Conservation (phyloP, 805 yeast genomes). For the Ogataea siamensis region DNA sequence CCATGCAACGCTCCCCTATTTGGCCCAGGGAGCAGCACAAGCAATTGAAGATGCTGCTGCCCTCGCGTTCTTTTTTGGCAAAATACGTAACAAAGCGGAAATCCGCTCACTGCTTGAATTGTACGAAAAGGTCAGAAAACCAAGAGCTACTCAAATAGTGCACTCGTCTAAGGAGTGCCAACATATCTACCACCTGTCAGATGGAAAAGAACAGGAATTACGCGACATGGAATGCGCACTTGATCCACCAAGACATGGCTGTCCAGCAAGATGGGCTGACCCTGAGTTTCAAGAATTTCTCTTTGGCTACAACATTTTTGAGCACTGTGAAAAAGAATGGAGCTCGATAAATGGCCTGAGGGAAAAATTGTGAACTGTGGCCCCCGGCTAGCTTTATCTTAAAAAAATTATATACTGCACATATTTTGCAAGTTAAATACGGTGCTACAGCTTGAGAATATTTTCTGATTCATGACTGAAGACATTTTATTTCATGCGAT, state of each 20-base stretch:
- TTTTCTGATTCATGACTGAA: slow-evolving; percentile 27
- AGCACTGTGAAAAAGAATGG: slow-evolving; percentile 14
- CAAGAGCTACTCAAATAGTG: slow-evolving; percentile 17
- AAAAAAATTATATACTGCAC: no score
- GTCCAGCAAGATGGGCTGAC: slow-evolving; percentile 21
- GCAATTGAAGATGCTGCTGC: slow-evolving; percentile 22
- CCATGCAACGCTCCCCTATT: slow-evolving; percentile 20
- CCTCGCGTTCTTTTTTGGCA: slow-evolving; percentile 17
- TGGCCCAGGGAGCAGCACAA: slow-evolving; percentile 23
- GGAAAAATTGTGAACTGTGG: slow-evolving; percentile 4
- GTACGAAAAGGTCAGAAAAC: slow-evolving; percentile 15
- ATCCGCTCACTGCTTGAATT: slow-evolving; percentile 9
- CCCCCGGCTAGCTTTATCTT: no score
- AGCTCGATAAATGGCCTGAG: not conserved
- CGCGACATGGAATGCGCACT: slow-evolving; percentile 15
- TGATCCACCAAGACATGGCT: slow-evolving; percentile 16
- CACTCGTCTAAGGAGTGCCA: slow-evolving; percentile 18
- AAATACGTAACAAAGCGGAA: slow-evolving; percentile 10
- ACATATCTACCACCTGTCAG: slow-evolving; percentile 17
- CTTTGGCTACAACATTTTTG: slow-evolving; percentile 19
- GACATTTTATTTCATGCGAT: slow-evolving; percentile 4
- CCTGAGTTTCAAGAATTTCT: slow-evolving; percentile 19
- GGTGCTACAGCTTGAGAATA: no score
- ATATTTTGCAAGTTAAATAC: no score
- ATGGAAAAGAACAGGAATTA: slow-evolving; percentile 14